Evolutionary conservation across 495 filamentous ascomycete species (phyloP), one percentile per base, ranked within the genome.

Genomic region (Alectoria sarmentosa): DNA sequence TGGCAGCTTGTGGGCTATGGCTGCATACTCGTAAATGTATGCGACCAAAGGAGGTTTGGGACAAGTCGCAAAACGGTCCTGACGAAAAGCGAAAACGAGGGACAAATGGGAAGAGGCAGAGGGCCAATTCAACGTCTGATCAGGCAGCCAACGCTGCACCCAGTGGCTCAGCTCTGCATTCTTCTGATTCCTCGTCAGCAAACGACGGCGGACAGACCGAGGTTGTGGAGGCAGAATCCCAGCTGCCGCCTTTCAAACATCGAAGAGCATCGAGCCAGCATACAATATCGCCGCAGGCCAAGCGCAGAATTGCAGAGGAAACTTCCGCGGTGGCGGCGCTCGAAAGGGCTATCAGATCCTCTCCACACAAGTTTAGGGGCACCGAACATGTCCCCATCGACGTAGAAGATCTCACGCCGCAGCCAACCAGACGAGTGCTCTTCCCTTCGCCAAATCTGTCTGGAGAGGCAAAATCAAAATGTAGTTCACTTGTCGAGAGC

Each of bases 1-100:
- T 54, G 63, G 39, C 59, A 85, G 84, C 94, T 69, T 98, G 94
- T 70, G 94, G 94, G 19, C 82, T 98, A 39, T 98, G 91, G 92
- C 83, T 97, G 64, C 84, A 86, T 49, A 96, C 96, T 68, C 90
- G 87, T 71, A 91, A 89, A 71, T 79, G 73, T 37, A 96, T 96
- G 81, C 84, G 94, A 11, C 94, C 94, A 2, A 79, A 85, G 58
- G 84, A 90, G 54, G 84, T 86, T 64, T 98, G 93, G 93, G 86
- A 87, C 65, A 88, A 88, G 61, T 80, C 86, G 36, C 72, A 37
- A 67, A 69, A 37, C 73, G 69, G 28, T 70, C 64, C 66, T 67
- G 61, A 76, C 71, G 68, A 78, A 64, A 80, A 78, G 66, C 75
- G 73, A 60, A 82, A 82, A 65, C 73, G 79, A 10, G 69, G 74